phyloP scores from a whole-genome alignment of 164 flowering plant species.

The Protea cynaroides region DNA sequence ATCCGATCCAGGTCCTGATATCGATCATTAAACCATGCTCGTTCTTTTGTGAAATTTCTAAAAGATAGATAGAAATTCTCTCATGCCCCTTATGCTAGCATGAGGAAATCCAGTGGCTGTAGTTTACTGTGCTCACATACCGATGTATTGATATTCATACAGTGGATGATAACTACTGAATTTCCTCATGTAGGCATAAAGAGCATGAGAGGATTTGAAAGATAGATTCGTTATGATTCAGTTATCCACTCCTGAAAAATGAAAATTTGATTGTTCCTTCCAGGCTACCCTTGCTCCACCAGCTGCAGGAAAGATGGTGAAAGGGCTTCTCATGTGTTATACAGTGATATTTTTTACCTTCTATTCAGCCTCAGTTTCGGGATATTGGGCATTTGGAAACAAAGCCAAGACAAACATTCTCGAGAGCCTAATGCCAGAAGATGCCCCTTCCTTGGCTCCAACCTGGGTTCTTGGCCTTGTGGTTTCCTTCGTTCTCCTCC shows the following conservation, averaged over 20 bases:
- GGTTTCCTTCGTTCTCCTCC: conserved; percentile 69
- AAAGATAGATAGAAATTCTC: no score
- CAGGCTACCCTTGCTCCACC: conserved; percentile 99
- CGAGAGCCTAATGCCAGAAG: conserved; percentile 71
- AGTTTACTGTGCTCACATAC: no score
- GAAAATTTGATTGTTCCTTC: neutral
- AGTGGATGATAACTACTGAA: no score
- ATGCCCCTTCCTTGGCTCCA: conserved; percentile 88
- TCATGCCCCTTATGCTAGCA: no score
- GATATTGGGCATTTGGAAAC: conserved; percentile 89
- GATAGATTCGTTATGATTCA: neutral
- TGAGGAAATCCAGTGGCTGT: no score
- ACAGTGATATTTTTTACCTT: conserved; percentile 70
- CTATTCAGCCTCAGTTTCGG: conserved; percentile 74
- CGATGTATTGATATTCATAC: no score
- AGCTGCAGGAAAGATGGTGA: conserved; percentile 89
- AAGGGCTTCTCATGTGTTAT: conserved; percentile 87
- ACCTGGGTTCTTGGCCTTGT: conserved; percentile 74
- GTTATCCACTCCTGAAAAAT: conserved; percentile 74
- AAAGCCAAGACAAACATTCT: conserved; percentile 65
- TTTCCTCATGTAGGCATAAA: no score
- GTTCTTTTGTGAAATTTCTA: neutral
- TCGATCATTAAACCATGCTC: neutral
- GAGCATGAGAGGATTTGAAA: no score
- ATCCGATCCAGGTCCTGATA: neutral